A percentile compares a stretch with the other conserved stretches of the same genome.
Evolutionary conservation across 139 green algal genomes (phyloP).

Genomic region (Auxenochlorella pyrenoidosa): DNA sequence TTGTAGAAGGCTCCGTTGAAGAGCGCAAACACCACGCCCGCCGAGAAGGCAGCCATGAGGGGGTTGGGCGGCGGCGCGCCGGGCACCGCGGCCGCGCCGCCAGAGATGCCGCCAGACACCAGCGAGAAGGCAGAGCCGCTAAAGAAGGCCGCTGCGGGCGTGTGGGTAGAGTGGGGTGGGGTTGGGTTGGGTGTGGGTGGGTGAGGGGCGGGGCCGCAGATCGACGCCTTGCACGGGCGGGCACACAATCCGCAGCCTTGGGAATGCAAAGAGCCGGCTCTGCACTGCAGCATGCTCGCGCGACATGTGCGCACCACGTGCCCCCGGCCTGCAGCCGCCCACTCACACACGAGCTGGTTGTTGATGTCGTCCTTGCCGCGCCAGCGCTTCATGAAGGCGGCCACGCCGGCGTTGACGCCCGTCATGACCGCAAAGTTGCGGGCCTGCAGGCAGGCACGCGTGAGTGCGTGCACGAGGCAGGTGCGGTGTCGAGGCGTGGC

Average conservation of each 20-base stretch:
- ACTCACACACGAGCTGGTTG: constrained; percentile 20
- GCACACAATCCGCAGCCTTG: no score
- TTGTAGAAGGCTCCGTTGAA: constrained; percentile 91
- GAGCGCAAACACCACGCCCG: constrained; percentile 80
- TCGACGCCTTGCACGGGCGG: no score
- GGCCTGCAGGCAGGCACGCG: constrained; percentile 62
- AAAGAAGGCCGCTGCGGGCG: constrained; percentile 82
- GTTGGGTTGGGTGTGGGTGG: background rate
- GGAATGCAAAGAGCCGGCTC: no score
- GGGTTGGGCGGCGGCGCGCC: constrained; percentile 41
- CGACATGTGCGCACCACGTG: background rate
- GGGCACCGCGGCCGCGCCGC: constrained; percentile 12
- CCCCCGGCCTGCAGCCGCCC: no score
- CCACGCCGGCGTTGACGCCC: constrained; percentile 86
- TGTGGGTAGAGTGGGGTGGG: no score
- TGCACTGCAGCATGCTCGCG: background rate
- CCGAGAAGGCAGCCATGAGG: constrained; percentile 59
- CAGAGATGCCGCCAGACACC: constrained; percentile 61
- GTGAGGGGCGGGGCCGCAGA: background rate
- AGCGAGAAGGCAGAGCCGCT: constrained; percentile 83
- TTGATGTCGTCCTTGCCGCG: constrained; percentile 22
- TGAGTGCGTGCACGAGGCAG: no score
- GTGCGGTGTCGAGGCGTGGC: no score
- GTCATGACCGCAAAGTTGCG: constrained; percentile 97
- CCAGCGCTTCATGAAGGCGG: constrained; percentile 27